phyloP scores from a whole-genome alignment of 305 asterid species.

The Fraxinus angustifolia region DNA sequence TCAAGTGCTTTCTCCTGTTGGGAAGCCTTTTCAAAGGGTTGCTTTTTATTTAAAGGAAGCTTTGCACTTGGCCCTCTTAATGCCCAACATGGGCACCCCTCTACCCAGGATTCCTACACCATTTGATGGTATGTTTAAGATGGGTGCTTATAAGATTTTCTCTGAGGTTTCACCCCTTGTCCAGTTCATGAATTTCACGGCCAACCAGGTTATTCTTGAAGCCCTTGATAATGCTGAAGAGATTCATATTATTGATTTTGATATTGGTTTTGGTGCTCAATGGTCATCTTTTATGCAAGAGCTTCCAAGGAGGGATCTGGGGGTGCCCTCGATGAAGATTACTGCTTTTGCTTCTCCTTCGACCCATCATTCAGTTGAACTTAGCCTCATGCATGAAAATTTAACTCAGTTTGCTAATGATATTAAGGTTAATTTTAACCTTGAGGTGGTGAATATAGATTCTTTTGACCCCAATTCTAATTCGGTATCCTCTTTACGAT shows the following conservation, averaged over 20 bases:
- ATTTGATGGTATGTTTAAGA: conserved; percentile 42
- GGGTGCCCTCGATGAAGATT: conserved; percentile 38
- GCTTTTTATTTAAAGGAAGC: conserved; percentile 52
- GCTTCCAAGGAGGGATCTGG: conserved; percentile 35
- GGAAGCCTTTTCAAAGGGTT: conserved; percentile 48
- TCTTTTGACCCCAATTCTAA: conserved; percentile 43
- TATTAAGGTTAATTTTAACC: conserved; percentile 41
- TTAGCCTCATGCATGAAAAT: conserved; percentile 45
- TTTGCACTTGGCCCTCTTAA: conserved; percentile 29
- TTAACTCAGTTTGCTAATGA: conserved; percentile 46
- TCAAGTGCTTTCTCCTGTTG: conserved; percentile 59
- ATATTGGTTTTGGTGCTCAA: conserved; percentile 58
- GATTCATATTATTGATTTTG: conserved; percentile 53
- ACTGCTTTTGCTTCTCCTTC: conserved; percentile 62
- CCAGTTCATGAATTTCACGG: conserved; percentile 50
- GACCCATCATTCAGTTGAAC: conserved; percentile 41
- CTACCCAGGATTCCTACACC: conserved; percentile 36
- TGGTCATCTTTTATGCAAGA: conserved; percentile 68
- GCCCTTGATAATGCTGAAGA: conserved; percentile 33
- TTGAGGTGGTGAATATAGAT: conserved; percentile 54
- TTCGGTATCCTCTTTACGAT: conserved; percentile 31
- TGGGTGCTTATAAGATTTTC: conserved; percentile 49
- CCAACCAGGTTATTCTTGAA: conserved; percentile 54
- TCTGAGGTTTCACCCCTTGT: conserved; percentile 47
- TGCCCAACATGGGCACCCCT: conserved; percentile 25